These are phyloP conservation scores for Lotmaria passim DNA, from an alignment of 208 protist species.

Conservation along the genomic window DNA sequence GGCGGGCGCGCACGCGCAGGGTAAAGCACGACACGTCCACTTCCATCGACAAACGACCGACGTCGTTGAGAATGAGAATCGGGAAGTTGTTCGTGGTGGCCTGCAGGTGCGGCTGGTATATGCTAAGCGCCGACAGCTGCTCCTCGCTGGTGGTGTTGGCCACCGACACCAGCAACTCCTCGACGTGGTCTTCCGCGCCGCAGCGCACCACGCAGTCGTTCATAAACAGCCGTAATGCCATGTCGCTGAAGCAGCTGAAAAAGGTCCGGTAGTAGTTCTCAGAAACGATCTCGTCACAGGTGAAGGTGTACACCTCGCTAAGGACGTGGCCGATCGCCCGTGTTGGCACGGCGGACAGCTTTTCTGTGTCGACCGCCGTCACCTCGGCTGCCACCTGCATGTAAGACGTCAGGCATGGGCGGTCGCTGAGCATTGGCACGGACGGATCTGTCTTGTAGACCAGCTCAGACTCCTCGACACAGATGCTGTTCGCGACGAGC, in stretches of 20 bases:
- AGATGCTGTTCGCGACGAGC: conserved; percentile 21
- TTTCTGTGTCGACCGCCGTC: conserved; percentile 30
- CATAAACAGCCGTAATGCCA: conserved; percentile 44
- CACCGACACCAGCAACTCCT: conserved; percentile 24
- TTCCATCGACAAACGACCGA: conserved; percentile 21
- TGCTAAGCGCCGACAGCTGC: conserved; percentile 14
- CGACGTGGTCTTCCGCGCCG: conserved; percentile 1
- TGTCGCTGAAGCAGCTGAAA: conserved; percentile 68
- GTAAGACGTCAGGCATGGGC: conserved; percentile 53
- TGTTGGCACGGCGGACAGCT: conserved; percentile 27
- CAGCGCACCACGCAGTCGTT: conserved; percentile 35
- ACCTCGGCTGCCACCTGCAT: conserved; percentile 41
- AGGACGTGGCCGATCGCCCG: conserved; percentile 20
- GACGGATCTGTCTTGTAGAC: conserved; percentile 21
- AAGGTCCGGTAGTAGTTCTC: conserved; percentile 53
- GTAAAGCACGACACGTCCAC: conserved; percentile 18
- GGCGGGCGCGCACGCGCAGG: conserved; percentile 8
- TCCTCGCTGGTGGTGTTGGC: conserved; percentile 21
- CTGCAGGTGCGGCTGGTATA: conserved; percentile 18
- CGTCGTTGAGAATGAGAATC: conserved; percentile 28
- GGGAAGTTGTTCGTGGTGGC: conserved; percentile 26
- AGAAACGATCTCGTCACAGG: conserved; percentile 49
- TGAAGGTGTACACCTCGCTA: conserved; percentile 25
- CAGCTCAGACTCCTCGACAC: conserved; percentile 22
- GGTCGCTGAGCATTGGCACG: conserved; percentile 24